Evolutionary conservation across 371 early-diverging fungal genomes (phyloP).

Genomic region (Rhizopus stolonifer): DNA sequence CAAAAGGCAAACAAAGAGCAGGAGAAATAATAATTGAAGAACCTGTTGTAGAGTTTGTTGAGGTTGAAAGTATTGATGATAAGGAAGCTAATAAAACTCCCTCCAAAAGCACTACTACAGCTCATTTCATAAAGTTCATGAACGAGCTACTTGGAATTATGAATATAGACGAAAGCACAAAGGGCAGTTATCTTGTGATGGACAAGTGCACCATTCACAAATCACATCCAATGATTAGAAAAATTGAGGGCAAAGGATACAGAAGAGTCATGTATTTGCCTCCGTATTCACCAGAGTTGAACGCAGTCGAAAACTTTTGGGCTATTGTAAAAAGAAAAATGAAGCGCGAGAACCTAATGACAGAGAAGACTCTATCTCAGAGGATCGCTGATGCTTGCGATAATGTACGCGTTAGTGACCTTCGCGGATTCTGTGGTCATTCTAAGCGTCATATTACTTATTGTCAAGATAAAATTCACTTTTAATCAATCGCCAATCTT

Average conservation of each 20-base stretch:
- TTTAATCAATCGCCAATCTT: conserved; percentile 1
- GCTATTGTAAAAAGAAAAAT: conserved; percentile 8
- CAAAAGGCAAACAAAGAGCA: conserved; percentile 5
- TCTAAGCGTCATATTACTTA: conserved; percentile 6
- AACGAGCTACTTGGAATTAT: conserved; percentile 13
- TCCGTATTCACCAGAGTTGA: conserved; percentile 11
- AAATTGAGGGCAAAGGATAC: conserved; percentile 7
- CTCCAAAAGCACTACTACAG: conserved; percentile 14
- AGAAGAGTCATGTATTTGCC: conserved; percentile 12
- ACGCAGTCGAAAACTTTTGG: conserved; percentile 11
- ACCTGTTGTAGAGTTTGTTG: conserved; percentile 5
- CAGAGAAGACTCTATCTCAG: conserved; percentile 12
- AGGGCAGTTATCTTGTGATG: conserved; percentile 14
- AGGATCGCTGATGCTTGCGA: conserved; percentile 16
- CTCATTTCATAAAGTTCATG: conserved; percentile 13
- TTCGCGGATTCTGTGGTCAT: conserved; percentile 11
- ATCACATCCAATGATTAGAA: conserved; percentile 8
- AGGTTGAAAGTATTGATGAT: conserved; percentile 6
- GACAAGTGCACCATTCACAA: conserved; percentile 17
- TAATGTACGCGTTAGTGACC: conserved; percentile 11
- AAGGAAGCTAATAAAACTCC: conserved; percentile 6
- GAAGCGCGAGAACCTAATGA: conserved; percentile 10
- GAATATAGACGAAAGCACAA: conserved; percentile 12
- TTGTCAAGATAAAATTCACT: background rate
- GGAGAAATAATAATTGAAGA: conserved; percentile 1